Evolutionary conservation across 192 early-diverging fungal genomes (phyloP), one percentile per base, ranked within the genome.

Genomic region (Entomortierella lignicola): DNA sequence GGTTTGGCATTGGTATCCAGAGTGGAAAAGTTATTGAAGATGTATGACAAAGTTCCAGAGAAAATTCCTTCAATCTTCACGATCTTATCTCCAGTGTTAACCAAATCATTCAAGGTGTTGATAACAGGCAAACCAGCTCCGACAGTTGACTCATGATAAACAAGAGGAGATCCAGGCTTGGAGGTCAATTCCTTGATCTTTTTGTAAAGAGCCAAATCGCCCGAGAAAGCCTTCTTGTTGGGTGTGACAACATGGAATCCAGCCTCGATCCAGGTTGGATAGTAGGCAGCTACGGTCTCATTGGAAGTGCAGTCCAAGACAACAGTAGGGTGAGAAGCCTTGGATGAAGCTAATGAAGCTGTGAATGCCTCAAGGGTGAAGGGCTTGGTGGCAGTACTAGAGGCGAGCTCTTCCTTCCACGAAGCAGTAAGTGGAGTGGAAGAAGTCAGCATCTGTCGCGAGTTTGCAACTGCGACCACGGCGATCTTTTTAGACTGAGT

Each of bases 161-260:
- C 90, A 20, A 91, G 79, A 21, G 92, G 88, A 20, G 84, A 84
- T 30, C 82, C 83, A 2, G 84, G 84, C 8, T 57, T 43, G 41
- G 29, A 44, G 57, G 30, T 69, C 25, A 91, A 81, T 21, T 86
- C 73, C 66, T 86, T 81, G 71, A 98, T 98, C 59, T 86, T 86
- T 39, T 88, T 86, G 83, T 90, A 99, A 20, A 97, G 83, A 15
- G 63, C 65, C 30, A 91, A 43, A 39, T 90, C 79, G 42, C 92
- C 90, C 18, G 95, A 95, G 74, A 98, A 99, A 11, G 81, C 96
- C 86, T 98, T 98, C 85, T 99, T 99, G 92, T 99, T 99, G 44
- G 98, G 98, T 3, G 98, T 98, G 39, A 98, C 96, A 18, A 99
- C 81, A 71, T 93, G 91, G 50, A 97, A 80, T 27, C 97, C 96